Evolutionary conservation across 495 filamentous ascomycete species (phyloP).

Genomic region (Monascus purpureus): DNA sequence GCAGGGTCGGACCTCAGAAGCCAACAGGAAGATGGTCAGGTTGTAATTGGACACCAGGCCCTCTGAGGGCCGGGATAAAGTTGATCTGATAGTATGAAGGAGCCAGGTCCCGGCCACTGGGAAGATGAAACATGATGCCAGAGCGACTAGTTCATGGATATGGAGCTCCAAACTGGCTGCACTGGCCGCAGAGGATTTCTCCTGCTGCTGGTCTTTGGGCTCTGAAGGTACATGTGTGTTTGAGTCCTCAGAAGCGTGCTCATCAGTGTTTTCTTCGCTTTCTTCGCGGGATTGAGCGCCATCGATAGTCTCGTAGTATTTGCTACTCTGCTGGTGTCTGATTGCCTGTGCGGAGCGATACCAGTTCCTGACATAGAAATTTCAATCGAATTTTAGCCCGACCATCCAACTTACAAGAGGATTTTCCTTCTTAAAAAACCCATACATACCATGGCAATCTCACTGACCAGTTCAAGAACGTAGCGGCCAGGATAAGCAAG

Average conservation of each 20-base stretch:
- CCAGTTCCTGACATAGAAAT: slow-evolving; percentile 52
- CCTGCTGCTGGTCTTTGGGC: slow-evolving; percentile 3
- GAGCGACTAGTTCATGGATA: slow-evolving; percentile 56
- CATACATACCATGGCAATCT: slow-evolving; percentile 65
- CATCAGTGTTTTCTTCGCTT: too few relatives aligned
- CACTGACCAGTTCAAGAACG: slow-evolving; percentile 92
- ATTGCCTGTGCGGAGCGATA: slow-evolving; percentile 67
- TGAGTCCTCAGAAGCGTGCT: slow-evolving; percentile 15
- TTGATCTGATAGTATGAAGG: slow-evolving; percentile 57
- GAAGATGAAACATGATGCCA: slow-evolving; percentile 64
- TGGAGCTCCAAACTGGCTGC: slow-evolving; percentile 52
- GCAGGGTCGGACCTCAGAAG: slow-evolving; percentile 69
- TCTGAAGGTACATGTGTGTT: slow-evolving; percentile 8
- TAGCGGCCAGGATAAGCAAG: slow-evolving; percentile 58
- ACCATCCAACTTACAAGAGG: slow-evolving; percentile 1
- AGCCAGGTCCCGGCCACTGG: slow-evolving; percentile 68
- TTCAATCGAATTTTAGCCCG: slow-evolving; percentile 1
- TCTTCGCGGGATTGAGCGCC: too few relatives aligned
- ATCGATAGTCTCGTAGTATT: too few relatives aligned
- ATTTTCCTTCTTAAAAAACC: background rate
- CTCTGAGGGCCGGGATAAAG: slow-evolving; percentile 70
- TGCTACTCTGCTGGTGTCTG: slow-evolving; percentile 26
- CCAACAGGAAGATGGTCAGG: slow-evolving; percentile 83
- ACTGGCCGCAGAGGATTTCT: slow-evolving; percentile 6
- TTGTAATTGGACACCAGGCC: slow-evolving; percentile 85